Percentiles rank a stretch among this genome's conserved stretches.
Evolutionary conservation across 306 rosid species (phyloP).

Genomic region (Quercus robur): DNA sequence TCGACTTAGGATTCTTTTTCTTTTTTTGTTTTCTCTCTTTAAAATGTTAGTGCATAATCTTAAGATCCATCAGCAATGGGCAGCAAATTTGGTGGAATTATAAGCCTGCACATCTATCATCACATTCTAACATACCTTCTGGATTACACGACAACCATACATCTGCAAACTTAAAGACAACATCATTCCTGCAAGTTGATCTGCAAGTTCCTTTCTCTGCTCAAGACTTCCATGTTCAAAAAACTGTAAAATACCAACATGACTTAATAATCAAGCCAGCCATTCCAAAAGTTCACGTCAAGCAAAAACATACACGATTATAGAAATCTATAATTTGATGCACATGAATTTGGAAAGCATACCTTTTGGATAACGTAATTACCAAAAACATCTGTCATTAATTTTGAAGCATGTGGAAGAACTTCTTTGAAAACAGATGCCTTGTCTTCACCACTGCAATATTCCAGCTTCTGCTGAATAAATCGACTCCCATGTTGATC

Average conservation of each 20-base stretch:
- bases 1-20: no score
- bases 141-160: constrained; percentile 82
- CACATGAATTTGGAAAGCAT: constrained; percentile 12
- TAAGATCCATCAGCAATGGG: not conserved
- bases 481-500: constrained; percentile 84
- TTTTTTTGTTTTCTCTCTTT: no score
- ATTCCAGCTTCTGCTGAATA: constrained; percentile 69
- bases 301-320: not conserved
- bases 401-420: constrained; percentile 48
- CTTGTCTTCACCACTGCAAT: constrained; percentile 55
- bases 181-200: constrained; percentile 51
- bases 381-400: constrained; percentile 70
- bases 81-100: not conserved
- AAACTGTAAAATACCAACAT: constrained; percentile 32
- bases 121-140: constrained; percentile 48
- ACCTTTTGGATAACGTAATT: constrained; percentile 75
- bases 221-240: constrained; percentile 57
- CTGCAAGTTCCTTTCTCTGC: constrained; percentile 58
- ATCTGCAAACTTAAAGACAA: constrained; percentile 66
- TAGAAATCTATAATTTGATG: not conserved
- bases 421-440: constrained; percentile 60
- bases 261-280: not conserved
- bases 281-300: constrained; percentile 6
- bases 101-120: not conserved
- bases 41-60: no score